Percentiles rank a stretch among this genome's conserved stretches.
These are phyloP conservation scores for Astrocystis sublimbata DNA, from an alignment of 495 filamentous ascomycete genomes.

Conservation along the genomic window DNA sequence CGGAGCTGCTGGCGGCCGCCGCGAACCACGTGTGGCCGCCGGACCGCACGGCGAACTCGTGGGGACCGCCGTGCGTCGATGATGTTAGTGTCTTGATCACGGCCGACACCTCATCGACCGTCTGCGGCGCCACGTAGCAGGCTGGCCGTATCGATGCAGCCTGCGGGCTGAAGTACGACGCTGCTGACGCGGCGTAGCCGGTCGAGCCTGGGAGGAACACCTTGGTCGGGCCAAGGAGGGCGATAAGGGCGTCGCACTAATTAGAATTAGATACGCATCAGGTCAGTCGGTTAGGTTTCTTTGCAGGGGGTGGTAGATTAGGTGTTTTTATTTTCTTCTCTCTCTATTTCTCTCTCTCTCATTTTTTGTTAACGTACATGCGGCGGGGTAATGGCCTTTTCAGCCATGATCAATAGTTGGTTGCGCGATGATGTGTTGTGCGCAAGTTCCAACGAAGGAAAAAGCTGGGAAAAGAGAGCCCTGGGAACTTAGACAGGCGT, in stretches of 20 bases:
- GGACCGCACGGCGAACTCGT: constrained; percentile 44
- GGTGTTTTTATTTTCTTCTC: no score
- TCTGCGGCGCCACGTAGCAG: constrained; percentile 46
- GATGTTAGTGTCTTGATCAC: constrained; percentile 33
- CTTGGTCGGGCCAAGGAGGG: constrained; percentile 2
- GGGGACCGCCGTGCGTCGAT: background rate
- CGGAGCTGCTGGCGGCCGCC: constrained; percentile 36
- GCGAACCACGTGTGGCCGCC: constrained; percentile 44
- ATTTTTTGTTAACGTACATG: no score
- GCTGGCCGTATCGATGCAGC: constrained; percentile 30
- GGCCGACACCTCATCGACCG: constrained; percentile 39
- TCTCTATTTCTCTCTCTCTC: no score
- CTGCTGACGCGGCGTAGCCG: constrained; percentile 13
- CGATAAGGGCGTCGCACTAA: background rate
- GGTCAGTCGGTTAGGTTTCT: no score
- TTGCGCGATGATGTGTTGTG: no score
- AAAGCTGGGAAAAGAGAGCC: no score
- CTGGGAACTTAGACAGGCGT: no score
- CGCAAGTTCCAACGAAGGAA: no score
- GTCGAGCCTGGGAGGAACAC: constrained; percentile 11
- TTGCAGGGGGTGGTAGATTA: no score
- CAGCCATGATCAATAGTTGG: no score
- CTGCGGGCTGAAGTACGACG: constrained; percentile 21
- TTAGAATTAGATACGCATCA: no score
- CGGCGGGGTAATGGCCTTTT: no score